Evolutionary conservation across 1,139 yeast species (phyloP).

Genomic region (Hanseniaspora gamundiae): DNA sequence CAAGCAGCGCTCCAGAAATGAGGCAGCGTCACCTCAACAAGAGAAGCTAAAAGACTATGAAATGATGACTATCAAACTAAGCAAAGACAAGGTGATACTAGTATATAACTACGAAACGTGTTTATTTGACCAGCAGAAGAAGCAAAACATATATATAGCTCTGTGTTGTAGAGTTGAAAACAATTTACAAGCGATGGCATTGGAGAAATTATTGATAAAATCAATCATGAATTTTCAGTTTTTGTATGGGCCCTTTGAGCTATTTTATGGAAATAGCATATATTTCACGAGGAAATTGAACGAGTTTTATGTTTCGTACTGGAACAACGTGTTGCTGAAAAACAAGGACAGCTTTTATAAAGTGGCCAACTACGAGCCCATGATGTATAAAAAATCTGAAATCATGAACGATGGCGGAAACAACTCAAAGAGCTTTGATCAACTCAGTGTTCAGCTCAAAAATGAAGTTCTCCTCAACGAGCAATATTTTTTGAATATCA

Average conservation of each 20-base stretch:
- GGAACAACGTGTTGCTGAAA: not conserved
- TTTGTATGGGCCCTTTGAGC: not conserved
- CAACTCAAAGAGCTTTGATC: not conserved
- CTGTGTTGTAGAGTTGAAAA: not conserved
- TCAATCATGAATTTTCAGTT: not conserved
- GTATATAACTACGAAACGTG: not conserved
- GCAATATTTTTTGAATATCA: constrained; percentile 19
- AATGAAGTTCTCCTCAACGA: constrained; percentile 18
- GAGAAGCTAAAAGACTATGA: not conserved
- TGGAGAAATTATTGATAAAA: not conserved
- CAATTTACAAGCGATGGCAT: not conserved
- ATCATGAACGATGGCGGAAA: not conserved
- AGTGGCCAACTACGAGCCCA: not conserved
- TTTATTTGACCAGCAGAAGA: not conserved
- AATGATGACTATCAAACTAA: not conserved
- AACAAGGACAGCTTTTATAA: not conserved
- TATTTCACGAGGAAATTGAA: constrained; percentile 1
- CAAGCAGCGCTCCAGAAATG: too few species aligned
- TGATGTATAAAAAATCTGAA: not conserved
- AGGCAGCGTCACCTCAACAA: not conserved
- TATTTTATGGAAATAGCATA: not conserved
- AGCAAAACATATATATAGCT: not conserved
- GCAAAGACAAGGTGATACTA: not conserved
- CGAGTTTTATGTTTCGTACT: constrained; percentile 1
- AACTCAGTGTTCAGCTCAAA: constrained; percentile 11